Percentiles rank a stretch among this genome's conserved stretches.
These are phyloP conservation scores for Begonia masoniana DNA, from an alignment of 306 rosid species.

Conservation along the genomic window DNA sequence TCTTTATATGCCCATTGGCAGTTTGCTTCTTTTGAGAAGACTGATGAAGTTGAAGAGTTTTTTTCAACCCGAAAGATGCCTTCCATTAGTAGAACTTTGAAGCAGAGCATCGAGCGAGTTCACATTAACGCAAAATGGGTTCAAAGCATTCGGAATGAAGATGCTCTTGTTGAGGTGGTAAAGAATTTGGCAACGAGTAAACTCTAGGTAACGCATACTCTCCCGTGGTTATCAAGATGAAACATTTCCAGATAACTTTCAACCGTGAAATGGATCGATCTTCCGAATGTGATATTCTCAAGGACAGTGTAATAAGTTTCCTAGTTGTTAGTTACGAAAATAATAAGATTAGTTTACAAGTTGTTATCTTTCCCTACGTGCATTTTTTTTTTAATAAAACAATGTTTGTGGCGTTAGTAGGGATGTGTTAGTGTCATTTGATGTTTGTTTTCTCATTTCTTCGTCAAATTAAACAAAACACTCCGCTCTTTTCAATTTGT, in stretches of 20 bases:
- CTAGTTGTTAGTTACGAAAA: no score
- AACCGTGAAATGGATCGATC: not conserved
- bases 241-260: no score
- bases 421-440: no score
- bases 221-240: no score
- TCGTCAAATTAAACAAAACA: no score
- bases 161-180: slow-evolving; percentile 28
- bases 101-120: slow-evolving; percentile 82
- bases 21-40: slow-evolving; percentile 85
- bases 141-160: slow-evolving; percentile 42
- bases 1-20: slow-evolving; percentile 15
- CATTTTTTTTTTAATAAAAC: no score
- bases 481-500: no score
- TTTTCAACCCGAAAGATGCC: slow-evolving; percentile 34
- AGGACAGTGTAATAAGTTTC: no score
- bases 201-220: slow-evolving; percentile 9
- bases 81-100: slow-evolving; percentile 59
- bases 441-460: no score
- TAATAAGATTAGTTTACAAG: no score
- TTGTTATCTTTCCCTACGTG: no score
- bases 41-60: slow-evolving; percentile 70
- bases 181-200: slow-evolving; percentile 37
- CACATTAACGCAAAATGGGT: slow-evolving; percentile 70
- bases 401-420: no score
- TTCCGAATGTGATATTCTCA: not conserved